A percentile compares a stretch with the other conserved stretches of the same genome.
Evolutionary conservation across 73 alveolate species (phyloP).

Genomic region (Effrenium voratum): DNA sequence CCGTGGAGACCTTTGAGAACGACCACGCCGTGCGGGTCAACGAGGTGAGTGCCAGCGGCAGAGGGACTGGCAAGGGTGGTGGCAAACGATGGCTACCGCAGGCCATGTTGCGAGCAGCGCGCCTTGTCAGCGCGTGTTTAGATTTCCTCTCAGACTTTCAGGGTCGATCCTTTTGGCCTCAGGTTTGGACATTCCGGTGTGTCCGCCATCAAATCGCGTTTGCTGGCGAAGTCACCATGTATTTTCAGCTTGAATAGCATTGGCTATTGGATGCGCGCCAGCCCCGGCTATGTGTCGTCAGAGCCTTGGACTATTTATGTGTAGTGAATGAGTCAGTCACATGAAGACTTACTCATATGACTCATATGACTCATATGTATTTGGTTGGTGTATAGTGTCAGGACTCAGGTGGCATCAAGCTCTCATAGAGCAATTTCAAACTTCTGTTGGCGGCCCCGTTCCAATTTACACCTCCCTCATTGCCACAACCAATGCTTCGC

Average conservation of each 20-base stretch:
- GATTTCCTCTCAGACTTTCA: background rate
- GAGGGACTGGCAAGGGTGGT: background rate
- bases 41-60: background rate
- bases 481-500: too few relatives aligned
- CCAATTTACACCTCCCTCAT: background rate
- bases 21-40: background rate
- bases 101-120: constrained; percentile 6
- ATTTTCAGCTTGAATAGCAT: constrained; percentile 12
- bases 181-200: background rate
- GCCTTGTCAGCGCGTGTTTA: background rate
- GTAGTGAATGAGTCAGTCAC: background rate
- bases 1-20: background rate
- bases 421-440: background rate
- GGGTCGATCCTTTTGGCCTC: background rate
- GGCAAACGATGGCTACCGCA: background rate
- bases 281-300: background rate
- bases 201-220: background rate
- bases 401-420: background rate
- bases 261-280: background rate
- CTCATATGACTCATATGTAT: background rate
- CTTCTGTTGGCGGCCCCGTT: background rate
- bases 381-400: background rate
- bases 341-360: background rate
- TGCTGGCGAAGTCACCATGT: background rate
- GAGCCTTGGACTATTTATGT: background rate